Evolutionary conservation across 2,329 filamentous ascomycete species (phyloP), one percentile per base, ranked within the genome.

Genomic region (Cryphonectria japonica): DNA sequence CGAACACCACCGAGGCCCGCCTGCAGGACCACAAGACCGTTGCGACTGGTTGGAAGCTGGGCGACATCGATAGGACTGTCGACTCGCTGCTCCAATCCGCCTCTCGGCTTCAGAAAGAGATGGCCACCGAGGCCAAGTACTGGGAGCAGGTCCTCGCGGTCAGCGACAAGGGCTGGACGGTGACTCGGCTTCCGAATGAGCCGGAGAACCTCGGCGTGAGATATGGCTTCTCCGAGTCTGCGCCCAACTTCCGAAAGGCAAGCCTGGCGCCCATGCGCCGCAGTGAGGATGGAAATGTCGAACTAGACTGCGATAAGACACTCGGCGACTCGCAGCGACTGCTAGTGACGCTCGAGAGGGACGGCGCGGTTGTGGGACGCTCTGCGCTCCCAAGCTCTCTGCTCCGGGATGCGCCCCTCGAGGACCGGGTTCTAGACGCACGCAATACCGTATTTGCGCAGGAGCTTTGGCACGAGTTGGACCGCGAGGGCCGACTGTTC

Each of bases 391-490:
- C 87, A 4, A 83, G 85, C 59, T 85, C 86, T 1, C 81, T 88
- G 6, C 83, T 85, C 37, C 85, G 88, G 50, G 86, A 91, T 52
- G 84, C 86, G 2, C 84, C 87, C 1, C 83, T 95, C 11, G 89
- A 93, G 74, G 85, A 89, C 41, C 86, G 90, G 13, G 92, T 97
- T 43, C 87, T 91, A 26, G 88, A 93, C 75, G 92, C 93, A 2
- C 87, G 93, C 70, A 92, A 96, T 79, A 93, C 92, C 66, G 85
- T 95, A 29, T 94, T 93, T 76, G 90, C 93, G 39, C 91, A 95
- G 77, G 96, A 99, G 78, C 83, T 99, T 1, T 98, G 94, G 87
- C 91, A 97, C 75, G 96, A 99, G 80, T 85, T 98, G 72, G 91
- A 91, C 67, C 88, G 93, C 26, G 96, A 99, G 81, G 90, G 92